Base-by-base conservation (phyloP, 805 yeast species). In the Candida michaelii region DNA sequence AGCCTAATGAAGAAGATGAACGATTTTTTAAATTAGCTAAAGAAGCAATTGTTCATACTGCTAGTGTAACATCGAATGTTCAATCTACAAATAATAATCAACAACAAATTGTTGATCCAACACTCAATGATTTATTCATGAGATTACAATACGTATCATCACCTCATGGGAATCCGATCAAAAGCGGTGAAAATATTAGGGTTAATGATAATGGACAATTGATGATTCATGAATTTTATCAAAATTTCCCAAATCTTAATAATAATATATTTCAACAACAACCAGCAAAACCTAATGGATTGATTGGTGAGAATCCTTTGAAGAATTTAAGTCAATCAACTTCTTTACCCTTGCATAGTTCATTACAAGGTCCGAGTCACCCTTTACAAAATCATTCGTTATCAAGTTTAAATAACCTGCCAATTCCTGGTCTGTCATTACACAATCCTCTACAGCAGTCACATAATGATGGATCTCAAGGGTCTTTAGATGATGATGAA, bases 91-190 rank as follows among this genome's bases (percentile, higher is more conserved):
- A n/a, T 21, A 44, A 44, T 35, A 43, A 13, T 16, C 47, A 41
- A 21, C 45, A 42, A 35, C 45, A 29, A n/a, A 62, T 74, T 17
- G 75, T 81, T 5, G 87, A 81, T 55, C 86, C 87, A 4, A 80
- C 86, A 0, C 78, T 81, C 18, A 62, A 75, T 47, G 83, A 78
- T 52, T 64, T 81, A n/a, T 60, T 81, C 40, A 69, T 72, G 50
- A 58, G 87, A 40, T 65, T 80, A 32, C 85, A 81, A 52, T 81
- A 81, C 50, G 78, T 79, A 5, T 61, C 69, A 41, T 68, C 81
- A 21, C 83, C 83, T 3, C 83, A 78, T 56, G 83, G 83, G 1
- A 79, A 79, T 35, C 63, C 76, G 6, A 68, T 70, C 33, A 58
- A 54, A 41, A 56, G 57, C 27, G 56, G 65, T 4, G 60, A 60